Evolutionary conservation across 306 rosid species (phyloP), one percentile per base, ranked within the genome.

Genomic region (Phaseolus lunatus): DNA sequence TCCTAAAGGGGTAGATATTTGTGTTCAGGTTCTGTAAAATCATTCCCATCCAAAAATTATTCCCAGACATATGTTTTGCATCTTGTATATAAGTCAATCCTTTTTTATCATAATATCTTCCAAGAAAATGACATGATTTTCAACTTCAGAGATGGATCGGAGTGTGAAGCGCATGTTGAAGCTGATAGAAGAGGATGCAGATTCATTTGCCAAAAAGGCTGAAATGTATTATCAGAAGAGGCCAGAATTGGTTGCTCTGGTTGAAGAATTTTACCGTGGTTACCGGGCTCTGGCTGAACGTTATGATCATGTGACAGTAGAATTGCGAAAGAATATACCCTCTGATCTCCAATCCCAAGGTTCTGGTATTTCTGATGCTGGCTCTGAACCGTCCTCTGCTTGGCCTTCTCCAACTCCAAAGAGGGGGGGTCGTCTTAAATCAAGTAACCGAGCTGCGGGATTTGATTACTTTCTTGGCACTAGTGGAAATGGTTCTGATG

Each of bases 181-280:
- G 96, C 84, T 95, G 82, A 85, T 95, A 27, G 99, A 95, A 83
- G 91, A 91, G 71, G 97, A 95, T 84, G 99, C 91, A 53, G 99
- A 96, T 85, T 90, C 99, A 45, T 91, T 92, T 70, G 99, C 99
- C 24, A 96, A 87, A 81, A 96, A 84, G 75, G 99, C 92, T 65
- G 98, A 96, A 78, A 95, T 95, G 99, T 95, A 95, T 87, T 92
- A 95, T 81, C 92, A 92, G 81, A 95, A 88, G 86, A 86, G 99
- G 67, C 99, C 99, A 13, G 97, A 91, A 61, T 87, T 96, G 86
- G 73, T 92, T 75, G 77, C 96, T 82, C 91, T 88, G 81, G 98
- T 96, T 35, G 98, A 92, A 85, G 96, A 96, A 56, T 92, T 91
- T 73, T 89, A 91, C 85, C 96, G 96, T 24, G 79, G 85, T 86